Conservation (phyloP, 129 eudicot genomes). For the Flaveria brownii region DNA sequence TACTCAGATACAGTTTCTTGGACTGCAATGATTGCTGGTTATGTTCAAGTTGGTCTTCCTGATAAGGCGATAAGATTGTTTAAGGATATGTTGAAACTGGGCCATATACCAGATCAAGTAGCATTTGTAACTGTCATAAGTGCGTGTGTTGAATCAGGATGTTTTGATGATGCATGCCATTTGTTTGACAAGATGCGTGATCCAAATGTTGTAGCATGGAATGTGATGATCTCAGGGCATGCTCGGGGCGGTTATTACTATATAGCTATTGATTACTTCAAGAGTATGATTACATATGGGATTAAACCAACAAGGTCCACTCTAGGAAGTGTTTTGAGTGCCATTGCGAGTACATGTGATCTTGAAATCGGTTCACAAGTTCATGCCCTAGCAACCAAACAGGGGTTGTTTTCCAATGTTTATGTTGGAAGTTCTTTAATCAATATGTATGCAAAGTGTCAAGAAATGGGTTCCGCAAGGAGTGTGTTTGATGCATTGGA, state of each 20-base stretch:
- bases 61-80: conserved; percentile 59
- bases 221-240: conserved; percentile 93
- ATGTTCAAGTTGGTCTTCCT: conserved; percentile 55
- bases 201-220: conserved; percentile 83
- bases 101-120: conserved; percentile 75
- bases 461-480: conserved; percentile 59
- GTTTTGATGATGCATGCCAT: conserved; percentile 61
- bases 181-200: conserved; percentile 56
- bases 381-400: conserved; percentile 76
- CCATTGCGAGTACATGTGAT: conserved; percentile 61
- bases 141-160: conserved; percentile 63
- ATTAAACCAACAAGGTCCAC: conserved; percentile 75
- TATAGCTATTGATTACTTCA: conserved; percentile 56
- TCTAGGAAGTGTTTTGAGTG: conserved; percentile 84
- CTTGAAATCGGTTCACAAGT: conserved; percentile 64
- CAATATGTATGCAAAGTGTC: conserved; percentile 90
- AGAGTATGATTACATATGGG: conserved; percentile 54
- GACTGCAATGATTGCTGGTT: conserved; percentile 82
- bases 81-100: conserved; percentile 58
- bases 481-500: conserved; percentile 57
- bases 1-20: conserved; percentile 71
- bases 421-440: conserved; percentile 89
- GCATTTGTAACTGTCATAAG: conserved; percentile 68
- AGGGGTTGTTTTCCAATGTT: conserved; percentile 75
- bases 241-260: conserved; percentile 55